phyloP scores from a whole-genome alignment of 306 rosid genomes.

The peach (Prunus persica) region DNA sequence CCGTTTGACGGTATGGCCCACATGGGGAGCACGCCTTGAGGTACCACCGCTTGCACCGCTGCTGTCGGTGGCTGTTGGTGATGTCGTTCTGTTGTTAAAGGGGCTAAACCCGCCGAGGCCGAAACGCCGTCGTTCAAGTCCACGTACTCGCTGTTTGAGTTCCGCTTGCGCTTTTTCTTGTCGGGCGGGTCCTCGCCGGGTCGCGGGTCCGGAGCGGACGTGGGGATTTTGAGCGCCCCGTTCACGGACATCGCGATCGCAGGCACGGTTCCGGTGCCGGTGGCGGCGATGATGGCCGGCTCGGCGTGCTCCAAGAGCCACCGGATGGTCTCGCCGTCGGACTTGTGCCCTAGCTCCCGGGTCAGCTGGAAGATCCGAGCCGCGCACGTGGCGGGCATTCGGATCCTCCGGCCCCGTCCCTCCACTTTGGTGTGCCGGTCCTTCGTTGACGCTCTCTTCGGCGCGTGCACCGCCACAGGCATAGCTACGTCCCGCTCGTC shows the following conservation, averaged over 20 bases:
- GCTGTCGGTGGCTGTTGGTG: not conserved
- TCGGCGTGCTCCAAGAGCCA: slow-evolving; percentile 83
- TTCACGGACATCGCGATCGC: slow-evolving; percentile 80
- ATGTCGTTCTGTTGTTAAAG: slow-evolving; percentile 5
- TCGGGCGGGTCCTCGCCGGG: slow-evolving; percentile 35
- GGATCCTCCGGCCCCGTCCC: slow-evolving; percentile 83
- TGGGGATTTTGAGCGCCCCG: slow-evolving; percentile 75
- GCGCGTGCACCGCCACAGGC: slow-evolving; percentile 14
- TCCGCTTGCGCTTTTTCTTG: slow-evolving; percentile 52
- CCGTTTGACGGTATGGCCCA: slow-evolving; percentile 68
- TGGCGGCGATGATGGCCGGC: slow-evolving; percentile 79
- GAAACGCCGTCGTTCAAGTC: slow-evolving; percentile 58
- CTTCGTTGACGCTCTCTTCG: slow-evolving; percentile 58
- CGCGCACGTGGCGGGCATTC: slow-evolving; percentile 85
- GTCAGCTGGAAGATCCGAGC: slow-evolving; percentile 82
- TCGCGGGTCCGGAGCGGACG: slow-evolving; percentile 42
- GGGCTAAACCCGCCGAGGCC: slow-evolving; percentile 40
- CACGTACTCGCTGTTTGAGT: slow-evolving; percentile 42
- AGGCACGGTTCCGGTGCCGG: slow-evolving; percentile 75
- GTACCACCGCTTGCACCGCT: slow-evolving; percentile 17
- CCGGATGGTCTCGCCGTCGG: slow-evolving; percentile 85
- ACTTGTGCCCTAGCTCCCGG: slow-evolving; percentile 79
- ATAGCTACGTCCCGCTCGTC: slow-evolving; percentile 42
- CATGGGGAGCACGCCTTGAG: slow-evolving; percentile 54
- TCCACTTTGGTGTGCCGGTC: slow-evolving; percentile 88